Conservation (phyloP, 2,329 filamentous ascomycete genomes). For the Fusarium tanahbumbuense region DNA sequence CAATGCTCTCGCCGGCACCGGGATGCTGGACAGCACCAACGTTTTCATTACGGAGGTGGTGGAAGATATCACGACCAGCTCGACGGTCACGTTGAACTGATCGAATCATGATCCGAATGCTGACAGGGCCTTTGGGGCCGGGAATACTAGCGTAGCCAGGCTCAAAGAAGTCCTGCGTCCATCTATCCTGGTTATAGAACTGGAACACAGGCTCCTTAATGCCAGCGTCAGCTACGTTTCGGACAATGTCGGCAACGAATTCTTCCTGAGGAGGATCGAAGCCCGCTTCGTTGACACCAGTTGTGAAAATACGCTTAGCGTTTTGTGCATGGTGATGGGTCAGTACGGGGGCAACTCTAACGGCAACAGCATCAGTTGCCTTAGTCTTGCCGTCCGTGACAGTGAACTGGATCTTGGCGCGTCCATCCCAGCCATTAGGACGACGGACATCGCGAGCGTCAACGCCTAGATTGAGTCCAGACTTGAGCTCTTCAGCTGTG, state of each 20-base stretch:
- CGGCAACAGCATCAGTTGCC: constrained; percentile 44
- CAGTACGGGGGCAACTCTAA: constrained; percentile 52
- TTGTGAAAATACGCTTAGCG: constrained; percentile 41
- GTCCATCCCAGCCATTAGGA: constrained; percentile 44
- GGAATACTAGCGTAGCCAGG: constrained; percentile 55
- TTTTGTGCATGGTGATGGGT: constrained; percentile 52
- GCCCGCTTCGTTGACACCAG: background rate
- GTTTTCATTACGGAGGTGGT: constrained; percentile 42
- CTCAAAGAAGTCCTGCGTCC: constrained; percentile 56
- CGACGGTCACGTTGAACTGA: constrained; percentile 46
- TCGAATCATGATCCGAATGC: constrained; percentile 50
- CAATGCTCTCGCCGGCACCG: constrained; percentile 24
- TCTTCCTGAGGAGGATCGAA: background rate
- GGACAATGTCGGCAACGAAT: constrained; percentile 10
- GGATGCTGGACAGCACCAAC: constrained; percentile 49
- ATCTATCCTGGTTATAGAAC: constrained; percentile 37
- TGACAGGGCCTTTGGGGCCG: constrained; percentile 49
- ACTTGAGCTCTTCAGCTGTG: constrained; percentile 41
- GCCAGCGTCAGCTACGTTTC: constrained; percentile 7
- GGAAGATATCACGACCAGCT: constrained; percentile 50
- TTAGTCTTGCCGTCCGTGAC: constrained; percentile 41
- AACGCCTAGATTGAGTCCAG: constrained; percentile 50
- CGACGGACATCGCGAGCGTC: constrained; percentile 50
- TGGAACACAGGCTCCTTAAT: constrained; percentile 25
- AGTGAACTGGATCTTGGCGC: constrained; percentile 46